Evolutionary conservation across 2,329 filamentous ascomycete genomes (phyloP).

Genomic region (Neofusicoccum sp.): DNA sequence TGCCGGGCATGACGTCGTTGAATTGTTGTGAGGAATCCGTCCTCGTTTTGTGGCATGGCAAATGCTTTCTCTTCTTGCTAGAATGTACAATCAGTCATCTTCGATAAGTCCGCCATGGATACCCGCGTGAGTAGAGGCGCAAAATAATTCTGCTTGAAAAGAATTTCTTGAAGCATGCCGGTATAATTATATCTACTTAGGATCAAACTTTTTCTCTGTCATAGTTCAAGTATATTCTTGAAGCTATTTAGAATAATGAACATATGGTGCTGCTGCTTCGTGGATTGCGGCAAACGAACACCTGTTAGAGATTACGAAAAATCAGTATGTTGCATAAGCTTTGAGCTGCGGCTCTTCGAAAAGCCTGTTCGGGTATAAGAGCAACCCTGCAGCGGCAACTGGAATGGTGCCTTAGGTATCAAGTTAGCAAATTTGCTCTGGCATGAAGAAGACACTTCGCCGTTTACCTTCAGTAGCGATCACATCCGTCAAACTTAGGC

Average conservation of each 20-base stretch:
- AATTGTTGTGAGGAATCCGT: not conserved
- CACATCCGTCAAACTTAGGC: slow-evolving; percentile 48
- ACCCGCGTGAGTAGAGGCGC: too few relatives aligned
- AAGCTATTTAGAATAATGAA: not conserved
- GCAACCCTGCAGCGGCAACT: slow-evolving; percentile 40
- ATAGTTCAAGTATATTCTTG: too few relatives aligned
- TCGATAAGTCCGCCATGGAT: too few relatives aligned
- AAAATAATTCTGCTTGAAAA: too few relatives aligned
- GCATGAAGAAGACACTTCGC: not conserved
- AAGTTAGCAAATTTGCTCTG: slow-evolving; percentile 23
- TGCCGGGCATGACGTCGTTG: not conserved
- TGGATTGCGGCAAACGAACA: not conserved
- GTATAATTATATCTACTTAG: too few relatives aligned
- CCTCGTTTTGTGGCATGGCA: too few relatives aligned
- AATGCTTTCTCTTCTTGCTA: too few relatives aligned
- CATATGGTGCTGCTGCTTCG: not conserved
- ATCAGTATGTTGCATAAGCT: not conserved
- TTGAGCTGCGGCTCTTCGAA: not conserved
- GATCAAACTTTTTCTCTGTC: too few relatives aligned
- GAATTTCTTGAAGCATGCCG: too few relatives aligned
- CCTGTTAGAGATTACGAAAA: too few relatives aligned
- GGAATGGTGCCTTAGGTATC: slow-evolving; percentile 45
- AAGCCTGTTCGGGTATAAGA: slow-evolving; percentile 27
- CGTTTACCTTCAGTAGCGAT: slow-evolving; percentile 27
- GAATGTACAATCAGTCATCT: too few relatives aligned